These are phyloP conservation scores for Leccinum imitatum DNA, from an alignment of 768 basidiomycete genomes.

Conservation along the genomic window DNA sequence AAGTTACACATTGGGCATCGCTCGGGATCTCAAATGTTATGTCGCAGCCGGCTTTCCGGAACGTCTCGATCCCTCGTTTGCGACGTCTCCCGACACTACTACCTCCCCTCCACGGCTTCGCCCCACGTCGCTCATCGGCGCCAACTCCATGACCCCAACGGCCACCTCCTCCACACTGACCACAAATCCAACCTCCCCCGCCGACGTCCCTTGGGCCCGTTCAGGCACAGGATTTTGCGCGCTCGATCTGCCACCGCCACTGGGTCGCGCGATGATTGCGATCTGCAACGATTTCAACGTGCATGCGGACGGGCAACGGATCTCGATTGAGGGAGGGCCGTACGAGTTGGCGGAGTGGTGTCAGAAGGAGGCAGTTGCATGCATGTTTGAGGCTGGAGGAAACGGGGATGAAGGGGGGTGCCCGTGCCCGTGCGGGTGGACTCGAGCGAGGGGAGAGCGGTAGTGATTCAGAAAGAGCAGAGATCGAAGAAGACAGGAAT, in stretches of 20 bases:
- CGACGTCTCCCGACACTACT: constrained; percentile 16
- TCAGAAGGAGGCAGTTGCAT: constrained; percentile 53
- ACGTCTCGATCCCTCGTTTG: too few species aligned
- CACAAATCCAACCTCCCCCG: constrained; percentile 74
- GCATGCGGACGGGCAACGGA: constrained; percentile 41
- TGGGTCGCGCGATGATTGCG: constrained; percentile 60
- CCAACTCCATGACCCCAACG: constrained; percentile 44
- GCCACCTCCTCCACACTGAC: constrained; percentile 31
- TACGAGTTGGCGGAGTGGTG: constrained; percentile 79
- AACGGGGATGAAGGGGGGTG: neutral
- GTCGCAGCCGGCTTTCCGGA: too few species aligned
- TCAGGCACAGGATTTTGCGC: constrained; percentile 72
- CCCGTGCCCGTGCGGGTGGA: neutral
- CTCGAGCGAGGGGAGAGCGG: neutral
- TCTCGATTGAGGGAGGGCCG: constrained; percentile 54
- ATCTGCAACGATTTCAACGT: constrained; percentile 92
- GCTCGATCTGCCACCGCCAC: constrained; percentile 58
- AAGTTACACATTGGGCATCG: too few species aligned
- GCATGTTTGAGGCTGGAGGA: constrained; percentile 63
- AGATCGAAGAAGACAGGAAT: neutral
- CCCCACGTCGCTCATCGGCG: constrained; percentile 39
- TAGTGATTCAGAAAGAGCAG: neutral
- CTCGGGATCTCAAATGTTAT: too few species aligned
- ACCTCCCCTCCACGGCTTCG: neutral
- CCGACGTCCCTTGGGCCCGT: constrained; percentile 81